These are phyloP conservation scores for Kodamaea lidongshanica DNA, from an alignment of 805 yeast genomes.

Conservation along the genomic window DNA sequence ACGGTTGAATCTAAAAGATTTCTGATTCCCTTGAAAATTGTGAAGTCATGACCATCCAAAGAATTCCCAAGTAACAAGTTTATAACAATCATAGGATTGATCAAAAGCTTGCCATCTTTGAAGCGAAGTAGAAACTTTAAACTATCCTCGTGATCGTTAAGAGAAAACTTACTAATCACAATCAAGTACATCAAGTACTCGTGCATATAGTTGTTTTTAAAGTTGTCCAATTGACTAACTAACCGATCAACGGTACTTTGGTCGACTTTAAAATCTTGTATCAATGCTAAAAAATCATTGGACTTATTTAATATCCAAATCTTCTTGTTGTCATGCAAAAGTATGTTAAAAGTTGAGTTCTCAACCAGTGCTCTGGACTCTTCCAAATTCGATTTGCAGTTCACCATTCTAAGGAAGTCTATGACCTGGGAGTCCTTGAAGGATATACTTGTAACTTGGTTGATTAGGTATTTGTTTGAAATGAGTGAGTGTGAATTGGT, in stretches of 20 bases:
- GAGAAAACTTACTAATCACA: slow-evolving; percentile 3
- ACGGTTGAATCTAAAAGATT: neutral
- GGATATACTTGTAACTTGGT: slow-evolving; percentile 1
- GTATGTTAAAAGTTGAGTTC: neutral
- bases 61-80: slow-evolving; percentile 6
- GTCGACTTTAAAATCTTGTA: neutral
- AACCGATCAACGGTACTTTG: neutral
- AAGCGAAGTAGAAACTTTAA: slow-evolving; percentile 9
- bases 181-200: slow-evolving; percentile 8
- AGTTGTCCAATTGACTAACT: neutral
- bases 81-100: slow-evolving; percentile 13
- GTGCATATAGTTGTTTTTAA: slow-evolving; percentile 4
- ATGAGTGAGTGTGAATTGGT: neutral
- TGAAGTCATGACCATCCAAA: slow-evolving; percentile 2
- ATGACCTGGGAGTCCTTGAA: neutral
- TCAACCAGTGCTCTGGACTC: neutral
- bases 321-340: slow-evolving; percentile 5
- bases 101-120: slow-evolving; percentile 10
- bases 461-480: neutral
- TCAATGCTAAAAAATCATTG: slow-evolving; percentile 1
- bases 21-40: slow-evolving; percentile 7
- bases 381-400: slow-evolving; percentile 2
- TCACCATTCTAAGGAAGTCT: neutral
- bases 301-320: slow-evolving; percentile 9
- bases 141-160: slow-evolving; percentile 2